phyloP scores from a whole-genome alignment of 2,329 filamentous ascomycete genomes.

The Cordyceps militaris region DNA sequence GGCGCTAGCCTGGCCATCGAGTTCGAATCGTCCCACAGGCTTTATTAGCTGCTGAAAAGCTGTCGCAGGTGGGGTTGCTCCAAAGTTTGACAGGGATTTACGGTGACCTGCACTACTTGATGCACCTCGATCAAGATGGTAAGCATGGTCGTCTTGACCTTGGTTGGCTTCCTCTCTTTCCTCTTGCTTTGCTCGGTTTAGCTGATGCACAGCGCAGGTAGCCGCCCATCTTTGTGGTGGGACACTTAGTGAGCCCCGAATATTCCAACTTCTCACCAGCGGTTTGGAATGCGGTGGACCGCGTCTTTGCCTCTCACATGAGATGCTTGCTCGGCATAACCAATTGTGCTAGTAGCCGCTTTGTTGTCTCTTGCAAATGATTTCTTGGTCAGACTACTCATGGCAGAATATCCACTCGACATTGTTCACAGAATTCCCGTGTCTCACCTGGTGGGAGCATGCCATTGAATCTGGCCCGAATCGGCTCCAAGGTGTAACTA shows the following conservation, averaged over 20 bases:
- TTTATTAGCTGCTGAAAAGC: background rate
- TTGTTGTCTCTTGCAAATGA: too few species aligned
- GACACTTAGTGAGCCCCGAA: background rate
- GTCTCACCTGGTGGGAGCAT: background rate
- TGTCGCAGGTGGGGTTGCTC: background rate
- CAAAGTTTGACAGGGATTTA: background rate
- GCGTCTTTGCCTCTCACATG: background rate
- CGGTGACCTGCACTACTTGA: slow-evolving; percentile 6
- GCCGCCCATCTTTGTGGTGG: background rate
- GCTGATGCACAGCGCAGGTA: background rate
- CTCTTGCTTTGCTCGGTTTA: slow-evolving; percentile 1
- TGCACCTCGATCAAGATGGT: slow-evolving; percentile 11
- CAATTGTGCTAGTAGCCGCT: background rate
- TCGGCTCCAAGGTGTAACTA: background rate
- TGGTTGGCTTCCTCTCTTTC: background rate
- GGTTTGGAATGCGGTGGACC: background rate
- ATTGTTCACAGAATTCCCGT: background rate
- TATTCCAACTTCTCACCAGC: background rate
- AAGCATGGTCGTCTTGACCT: background rate
- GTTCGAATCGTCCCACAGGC: background rate
- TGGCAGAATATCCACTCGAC: background rate
- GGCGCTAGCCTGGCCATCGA: background rate
- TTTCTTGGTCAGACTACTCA: background rate
- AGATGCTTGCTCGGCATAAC: background rate
- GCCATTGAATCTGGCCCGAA: background rate